Evolutionary conservation across 441 rosid species (phyloP), one percentile per base, ranked within the genome.

Genomic region (Croton laevigatus): DNA sequence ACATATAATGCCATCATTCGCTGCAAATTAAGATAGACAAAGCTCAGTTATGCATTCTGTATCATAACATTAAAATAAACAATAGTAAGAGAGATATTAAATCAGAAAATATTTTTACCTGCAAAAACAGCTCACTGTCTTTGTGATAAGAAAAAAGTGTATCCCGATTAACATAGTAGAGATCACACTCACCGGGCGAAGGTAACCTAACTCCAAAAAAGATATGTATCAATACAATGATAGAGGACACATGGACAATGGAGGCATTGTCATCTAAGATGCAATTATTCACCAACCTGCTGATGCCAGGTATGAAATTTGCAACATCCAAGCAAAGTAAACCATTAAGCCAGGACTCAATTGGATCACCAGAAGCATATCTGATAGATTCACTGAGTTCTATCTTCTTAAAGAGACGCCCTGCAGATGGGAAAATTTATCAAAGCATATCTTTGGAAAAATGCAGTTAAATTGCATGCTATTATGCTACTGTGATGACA

Each of bases 1-100:
- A 96, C 99, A 73, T 88, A 93, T 40, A 96, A 85, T 46, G 98
- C 96, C 98, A 96, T 91, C 97, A 90, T 91, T 73, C 99, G 88
- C 99, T 96, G 96, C 71, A 72, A 49, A 70, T 45, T 49, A 69
- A 51, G 71, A 74, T 59, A 69, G 36, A 76, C 76, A 67, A 78
- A 68, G 74, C 67, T 59, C 73, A 73, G 46, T 40, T 9, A 61
- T 46, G 17, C 61, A 37, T 3, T 52, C 16, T 53, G n/a, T 46
- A 17, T 27, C 10, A 68, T 32, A 22, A 42, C 36, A 27, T 27
- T 7, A 2, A 73, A 49, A 53, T 65, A 65, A 70, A 63, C 20
- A 71, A 40, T 44, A 44, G 38, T 19, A 62, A 65, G 49, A 57
- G 32, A 66, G n/a, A 45, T 12, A 37, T 54, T 23, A 4, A 37